Conservation (phyloP, 2,329 filamentous ascomycete species). For the Colletotrichum liaoningense region DNA sequence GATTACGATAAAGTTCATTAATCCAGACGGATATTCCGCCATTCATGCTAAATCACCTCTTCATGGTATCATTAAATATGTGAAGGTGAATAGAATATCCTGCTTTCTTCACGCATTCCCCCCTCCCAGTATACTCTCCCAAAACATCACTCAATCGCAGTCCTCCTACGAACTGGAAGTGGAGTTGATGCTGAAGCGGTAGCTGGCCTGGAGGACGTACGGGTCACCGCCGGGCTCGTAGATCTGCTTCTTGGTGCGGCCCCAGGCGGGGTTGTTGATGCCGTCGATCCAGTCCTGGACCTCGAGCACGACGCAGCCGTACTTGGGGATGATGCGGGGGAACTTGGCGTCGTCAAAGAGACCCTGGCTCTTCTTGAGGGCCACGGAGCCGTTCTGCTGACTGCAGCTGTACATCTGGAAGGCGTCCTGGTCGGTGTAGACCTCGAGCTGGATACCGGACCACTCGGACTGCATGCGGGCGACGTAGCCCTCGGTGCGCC, state of each 20-base stretch:
- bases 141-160: not conserved
- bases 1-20: conserved; percentile 1
- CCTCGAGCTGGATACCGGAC: conserved; percentile 86
- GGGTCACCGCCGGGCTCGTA: conserved; percentile 69
- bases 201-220: conserved; percentile 72
- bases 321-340: conserved; percentile 74
- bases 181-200: conserved; percentile 66
- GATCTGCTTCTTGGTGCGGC: conserved; percentile 70
- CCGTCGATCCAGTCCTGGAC: conserved; percentile 94
- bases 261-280: conserved; percentile 93
- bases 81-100: not conserved
- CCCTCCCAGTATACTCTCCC: not conserved
- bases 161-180: conserved; percentile 4
- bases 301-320: conserved; percentile 91
- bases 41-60: not conserved
- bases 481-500: conserved; percentile 69
- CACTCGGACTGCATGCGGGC: conserved; percentile 77
- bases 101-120: not conserved
- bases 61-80: conserved; percentile 29
- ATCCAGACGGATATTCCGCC: not conserved
- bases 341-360: conserved; percentile 64
- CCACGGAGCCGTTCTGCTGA: conserved; percentile 76
- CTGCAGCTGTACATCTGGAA: conserved; percentile 91
- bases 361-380: conserved; percentile 79
- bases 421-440: conserved; percentile 86